These are phyloP conservation scores for Xylaria scruposa DNA, from an alignment of 495 filamentous ascomycete genomes.

Conservation along the genomic window DNA sequence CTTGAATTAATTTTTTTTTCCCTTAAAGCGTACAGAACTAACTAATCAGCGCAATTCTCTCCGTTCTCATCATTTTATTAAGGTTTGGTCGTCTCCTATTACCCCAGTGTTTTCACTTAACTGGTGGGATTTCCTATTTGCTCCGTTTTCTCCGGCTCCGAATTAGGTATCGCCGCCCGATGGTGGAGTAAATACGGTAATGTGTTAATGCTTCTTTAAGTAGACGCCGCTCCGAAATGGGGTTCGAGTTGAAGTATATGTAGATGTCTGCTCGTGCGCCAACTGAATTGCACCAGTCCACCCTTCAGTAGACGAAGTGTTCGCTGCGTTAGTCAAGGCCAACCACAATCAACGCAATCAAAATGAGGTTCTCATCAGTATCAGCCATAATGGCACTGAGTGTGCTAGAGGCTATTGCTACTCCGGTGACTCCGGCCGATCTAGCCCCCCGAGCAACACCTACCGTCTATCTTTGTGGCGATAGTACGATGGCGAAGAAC, in stretches of 20 bases:
- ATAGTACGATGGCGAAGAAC: slow-evolving; percentile 60
- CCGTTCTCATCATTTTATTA: not conserved
- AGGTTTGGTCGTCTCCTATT: not conserved
- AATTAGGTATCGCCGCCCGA: slow-evolving; percentile 20
- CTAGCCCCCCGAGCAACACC: slow-evolving; percentile 22
- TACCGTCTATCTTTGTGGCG: slow-evolving; percentile 59
- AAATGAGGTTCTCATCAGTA: slow-evolving; percentile 22
- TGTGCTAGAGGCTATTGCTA: slow-evolving; percentile 4
- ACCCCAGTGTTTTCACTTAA: slow-evolving; percentile 3
- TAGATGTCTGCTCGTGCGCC: not conserved
- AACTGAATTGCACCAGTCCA: not conserved
- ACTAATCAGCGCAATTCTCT: not conserved
- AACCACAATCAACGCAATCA: not conserved
- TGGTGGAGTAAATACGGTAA: slow-evolving; percentile 7
- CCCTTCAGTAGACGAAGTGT: not conserved
- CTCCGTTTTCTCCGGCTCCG: slow-evolving; percentile 23
- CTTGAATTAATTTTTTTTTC: not conserved
- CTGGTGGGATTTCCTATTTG: slow-evolving; percentile 21
- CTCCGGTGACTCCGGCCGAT: slow-evolving; percentile 7
- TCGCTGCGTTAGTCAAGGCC: not conserved
- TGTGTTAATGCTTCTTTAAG: not conserved
- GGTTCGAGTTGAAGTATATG: not conserved
- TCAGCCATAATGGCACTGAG: slow-evolving; percentile 5
- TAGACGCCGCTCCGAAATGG: not conserved
- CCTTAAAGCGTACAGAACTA: not conserved